These are phyloP conservation scores for Podospora appendiculata DNA, from an alignment of 495 filamentous ascomycete species.

Conservation along the genomic window DNA sequence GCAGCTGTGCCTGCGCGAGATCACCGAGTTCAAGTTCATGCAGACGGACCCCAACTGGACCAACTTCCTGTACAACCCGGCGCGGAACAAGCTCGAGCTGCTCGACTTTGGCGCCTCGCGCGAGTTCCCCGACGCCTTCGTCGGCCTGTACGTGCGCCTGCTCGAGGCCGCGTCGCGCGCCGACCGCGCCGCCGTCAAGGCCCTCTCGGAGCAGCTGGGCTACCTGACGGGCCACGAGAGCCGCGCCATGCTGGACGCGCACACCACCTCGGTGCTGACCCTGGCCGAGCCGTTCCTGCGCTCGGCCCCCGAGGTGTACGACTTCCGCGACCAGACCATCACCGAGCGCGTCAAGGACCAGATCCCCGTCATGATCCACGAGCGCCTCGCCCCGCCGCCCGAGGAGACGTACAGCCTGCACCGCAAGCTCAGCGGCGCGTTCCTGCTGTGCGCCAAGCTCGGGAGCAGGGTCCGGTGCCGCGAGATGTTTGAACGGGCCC, in stretches of 20 bases:
- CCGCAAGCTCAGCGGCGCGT: conserved; percentile 91
- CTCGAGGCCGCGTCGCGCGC: conserved; percentile 67
- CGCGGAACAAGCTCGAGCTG: conserved; percentile 70
- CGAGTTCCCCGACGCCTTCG: conserved; percentile 74
- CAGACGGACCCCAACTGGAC: conserved; percentile 99
- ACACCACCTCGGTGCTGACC: conserved; percentile 71
- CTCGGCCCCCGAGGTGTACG: conserved; percentile 73
- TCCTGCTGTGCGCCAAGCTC: conserved; percentile 80
- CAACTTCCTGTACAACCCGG: conserved; percentile 89
- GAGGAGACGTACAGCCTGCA: conserved; percentile 98
- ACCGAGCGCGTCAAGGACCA: conserved; percentile 80
- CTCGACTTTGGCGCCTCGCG: conserved; percentile 92
- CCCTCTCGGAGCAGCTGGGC: conserved; percentile 72
- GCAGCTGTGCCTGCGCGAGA: conserved; percentile 86
- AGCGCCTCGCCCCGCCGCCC: conserved; percentile 81
- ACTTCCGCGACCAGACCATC: conserved; percentile 90
- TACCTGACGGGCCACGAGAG: conserved; percentile 90
- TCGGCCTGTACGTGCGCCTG: conserved; percentile 66
- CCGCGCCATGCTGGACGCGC: conserved; percentile 75
- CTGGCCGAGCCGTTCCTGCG: conserved; percentile 85
- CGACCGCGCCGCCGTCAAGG: conserved; percentile 54
- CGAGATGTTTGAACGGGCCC: conserved; percentile 66
- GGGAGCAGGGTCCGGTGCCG: conserved; percentile 76
- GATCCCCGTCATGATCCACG: conserved; percentile 87
- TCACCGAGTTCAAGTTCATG: conserved; percentile 93